Base-by-base conservation (phyloP, 306 rosid species). In the Vachellia pachyceras region DNA sequence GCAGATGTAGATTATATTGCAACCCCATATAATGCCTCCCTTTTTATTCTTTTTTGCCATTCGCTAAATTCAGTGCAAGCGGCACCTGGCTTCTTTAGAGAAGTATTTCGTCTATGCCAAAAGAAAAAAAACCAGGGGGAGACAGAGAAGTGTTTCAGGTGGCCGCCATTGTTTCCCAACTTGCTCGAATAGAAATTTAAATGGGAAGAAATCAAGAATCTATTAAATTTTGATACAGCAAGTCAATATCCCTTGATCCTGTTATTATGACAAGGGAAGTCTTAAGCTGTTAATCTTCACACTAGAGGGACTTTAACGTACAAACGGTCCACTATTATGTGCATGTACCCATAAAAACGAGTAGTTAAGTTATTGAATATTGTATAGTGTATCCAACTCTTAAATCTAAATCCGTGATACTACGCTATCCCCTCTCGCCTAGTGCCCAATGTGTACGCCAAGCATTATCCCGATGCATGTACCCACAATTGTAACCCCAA, bases 401-500 rank as follows among this genome's bases (percentile, higher is more conserved):
- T 23, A 45, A 45, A 23, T 25, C 75, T 70, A 23, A 44, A 70
- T 18, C 22, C 45, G 35, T 45, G 12, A 44, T 6, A 8, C 74
- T 42, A 22, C 7, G 57, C 75, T 36, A 70, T 44, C 45, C 58
- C 29, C 40, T 44, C 12, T 45, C 4, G 6, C 22, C 54, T 52
- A 0, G 36, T 20, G 7, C 29, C 55, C 37, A 42, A 69, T 42
- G 29, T 1, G 39, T 70, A 6, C 36, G 1, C 20, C 75, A 13
- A 45, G 74, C 74, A 2, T 20, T 44, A 22, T 12, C 6, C 57
- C 82, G 39, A 20, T n/a, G 25, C 40, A 67, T 55, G 39, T 37
- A 25, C 77, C 58, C 45, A 72, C 14, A 66, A 46, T 25, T 25
- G 72, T 47, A 55, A 55, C 33, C 64, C 63, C 33, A 29, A 20